These are phyloP conservation scores for Crithidia mellificae DNA, from an alignment of 208 protist genomes.

Conservation along the genomic window DNA sequence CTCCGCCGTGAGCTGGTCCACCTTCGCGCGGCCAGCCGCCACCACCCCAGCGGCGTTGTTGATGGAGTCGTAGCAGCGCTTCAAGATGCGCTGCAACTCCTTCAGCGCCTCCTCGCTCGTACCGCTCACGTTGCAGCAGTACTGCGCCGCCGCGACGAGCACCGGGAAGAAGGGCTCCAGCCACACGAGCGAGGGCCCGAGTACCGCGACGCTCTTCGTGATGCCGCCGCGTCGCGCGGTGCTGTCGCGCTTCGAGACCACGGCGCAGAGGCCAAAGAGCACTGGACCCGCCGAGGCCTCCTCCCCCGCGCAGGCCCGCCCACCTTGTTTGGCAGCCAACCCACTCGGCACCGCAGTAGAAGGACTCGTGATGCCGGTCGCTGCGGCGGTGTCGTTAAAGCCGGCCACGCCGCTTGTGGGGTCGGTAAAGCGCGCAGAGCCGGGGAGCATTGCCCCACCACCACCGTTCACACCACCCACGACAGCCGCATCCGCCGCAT, in stretches of 20 bases:
- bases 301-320: neutral
- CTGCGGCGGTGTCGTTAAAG: no score
- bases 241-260: slow-evolving; percentile 68
- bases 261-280: slow-evolving; percentile 74
- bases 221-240: slow-evolving; percentile 66
- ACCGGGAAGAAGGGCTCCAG: slow-evolving; percentile 77
- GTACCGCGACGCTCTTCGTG: slow-evolving; percentile 76
- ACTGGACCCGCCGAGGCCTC: slow-evolving; percentile 8
- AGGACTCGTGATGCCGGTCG: neutral
- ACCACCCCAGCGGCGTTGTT: slow-evolving; percentile 37
- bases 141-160: slow-evolving; percentile 63
- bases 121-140: slow-evolving; percentile 70
- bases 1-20: slow-evolving; percentile 39
- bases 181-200: slow-evolving; percentile 68
- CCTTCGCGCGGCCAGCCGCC: slow-evolving; percentile 25
- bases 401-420: neutral
- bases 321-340: neutral
- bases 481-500: neutral
- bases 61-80: slow-evolving; percentile 59
- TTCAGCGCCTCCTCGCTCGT: slow-evolving; percentile 48
- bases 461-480: neutral
- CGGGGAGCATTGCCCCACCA: neutral
- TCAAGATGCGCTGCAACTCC: slow-evolving; percentile 56
- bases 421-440: neutral
- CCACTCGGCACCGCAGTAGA: neutral